Conservation (phyloP, 768 basidiomycete species). For the Boletellus ananas region DNA sequence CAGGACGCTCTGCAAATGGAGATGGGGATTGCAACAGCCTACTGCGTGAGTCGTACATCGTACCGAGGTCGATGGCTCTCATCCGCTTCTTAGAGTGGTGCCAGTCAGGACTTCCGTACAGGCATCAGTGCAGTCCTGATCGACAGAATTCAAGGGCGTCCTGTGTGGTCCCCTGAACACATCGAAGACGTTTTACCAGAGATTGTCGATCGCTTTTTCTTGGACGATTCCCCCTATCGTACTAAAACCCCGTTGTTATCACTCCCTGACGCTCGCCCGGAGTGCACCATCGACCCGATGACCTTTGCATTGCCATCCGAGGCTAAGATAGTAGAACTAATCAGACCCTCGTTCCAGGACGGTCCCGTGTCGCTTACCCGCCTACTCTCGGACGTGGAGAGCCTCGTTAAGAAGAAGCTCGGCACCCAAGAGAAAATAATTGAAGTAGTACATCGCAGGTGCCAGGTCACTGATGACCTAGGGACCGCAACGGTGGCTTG, state of each 20-base stretch:
- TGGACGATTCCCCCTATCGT: constrained; percentile 45
- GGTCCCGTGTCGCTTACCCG: constrained; percentile 35
- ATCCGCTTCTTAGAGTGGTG: constrained; percentile 51
- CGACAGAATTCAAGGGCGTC: constrained; percentile 48
- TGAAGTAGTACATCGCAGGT: constrained; percentile 71
- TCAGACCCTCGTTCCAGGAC: constrained; percentile 38
- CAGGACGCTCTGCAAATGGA: constrained; percentile 77
- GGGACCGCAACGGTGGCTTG: constrained; percentile 22
- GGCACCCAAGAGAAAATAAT: constrained; percentile 74
- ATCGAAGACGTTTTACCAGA: constrained; percentile 57
- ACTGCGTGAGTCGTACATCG: constrained; percentile 60
- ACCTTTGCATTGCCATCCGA: constrained; percentile 72
- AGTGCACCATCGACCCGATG: constrained; percentile 31
- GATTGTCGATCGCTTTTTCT: constrained; percentile 68
- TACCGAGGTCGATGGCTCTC: constrained; percentile 5
- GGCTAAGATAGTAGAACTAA: constrained; percentile 59
- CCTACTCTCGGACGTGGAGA: constrained; percentile 23
- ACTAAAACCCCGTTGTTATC: constrained; percentile 43
- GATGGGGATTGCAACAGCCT: constrained; percentile 82
- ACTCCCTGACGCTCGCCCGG: constrained; percentile 33
- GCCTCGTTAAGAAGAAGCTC: constrained; percentile 33
- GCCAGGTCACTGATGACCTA: constrained; percentile 54
- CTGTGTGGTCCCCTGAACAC: constrained; percentile 68
- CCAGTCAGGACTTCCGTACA: constrained; percentile 76
- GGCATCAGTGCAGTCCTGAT: constrained; percentile 73